Evolutionary conservation across 2,329 filamentous ascomycete genomes (phyloP), one percentile per base, ranked within the genome.

Genomic region (Cladosporium sp.): DNA sequence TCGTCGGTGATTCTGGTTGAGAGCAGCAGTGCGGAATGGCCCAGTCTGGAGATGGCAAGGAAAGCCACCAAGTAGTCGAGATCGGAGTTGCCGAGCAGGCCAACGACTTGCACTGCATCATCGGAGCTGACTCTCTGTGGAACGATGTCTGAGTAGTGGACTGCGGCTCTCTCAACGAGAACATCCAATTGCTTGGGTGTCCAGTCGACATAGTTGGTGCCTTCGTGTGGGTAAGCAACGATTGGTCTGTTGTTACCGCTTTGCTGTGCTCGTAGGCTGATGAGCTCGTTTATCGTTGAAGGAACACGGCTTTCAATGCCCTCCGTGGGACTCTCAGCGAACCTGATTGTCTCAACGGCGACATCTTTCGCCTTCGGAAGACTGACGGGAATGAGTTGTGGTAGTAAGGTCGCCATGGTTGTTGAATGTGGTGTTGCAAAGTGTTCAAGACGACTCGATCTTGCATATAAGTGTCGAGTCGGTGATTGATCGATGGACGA

Each of bases 61-160:
- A 83, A 75, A 1, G 83, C 81, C 39, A 86, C 76, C 32, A 85
- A 76, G 66, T 85, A 86, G 64, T 84, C 81, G 8, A 87, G 73
- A 66, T 83, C 80, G 1, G 84, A 86, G 1, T 79, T 78, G 0
- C 82, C 84, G 2, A 86, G 73, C 10, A 86, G 70, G 2, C 79
- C 82, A 36, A 86, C 77, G 1, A 81, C 78, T 48, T 68, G 63
- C 14, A 68, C 66, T n/a, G 67, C 56, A 36, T 73, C 66, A 30
- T 64, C 63, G 13, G 67, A 69, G 13, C 32, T 53, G 26, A 36
- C 49, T 60, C 70, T 66, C 51, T 67, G 70, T 0, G 68, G 63
- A n/a, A 73, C 66, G 18, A 60, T 36, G 7, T 34, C 18, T 5
- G 65, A 36, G 51, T 72, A 72, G 8, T 68, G 46, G 6, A 63